Base-by-base conservation (phyloP, 352 stramenopile species). In the Elongisporangium undulatum region DNA sequence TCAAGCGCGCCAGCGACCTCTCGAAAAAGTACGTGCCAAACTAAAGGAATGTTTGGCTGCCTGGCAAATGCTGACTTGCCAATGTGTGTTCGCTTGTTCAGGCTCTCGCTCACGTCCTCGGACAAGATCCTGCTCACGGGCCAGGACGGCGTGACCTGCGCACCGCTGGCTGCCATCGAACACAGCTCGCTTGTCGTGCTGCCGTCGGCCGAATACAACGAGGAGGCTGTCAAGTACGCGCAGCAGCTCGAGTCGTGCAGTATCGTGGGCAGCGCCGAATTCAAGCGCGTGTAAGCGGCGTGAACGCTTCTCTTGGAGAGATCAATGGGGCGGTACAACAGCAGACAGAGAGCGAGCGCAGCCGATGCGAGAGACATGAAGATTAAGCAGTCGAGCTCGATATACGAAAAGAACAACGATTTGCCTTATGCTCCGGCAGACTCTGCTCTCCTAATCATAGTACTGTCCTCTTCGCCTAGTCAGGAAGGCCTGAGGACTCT, bases 81-180 rank as follows among this genome's bases (percentile, higher is more conserved):
- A 26, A 26, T 5, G 15, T 41, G 20, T 29, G 24, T 53, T 41
- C 54, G n/a, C 19, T 56, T n/a, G 49, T n/a, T 21, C 60, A 92
- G 82, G 22, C 60, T 96, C 49, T 75, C 84, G 53, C 59, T 96
- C 66, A 85, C 71, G 23, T 70, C 82, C 16, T 75, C 74, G 39
- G 87, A 96, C 82, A 96, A 94, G 75, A 83, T 96, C 56, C 68
- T 86, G 34, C 63, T 94, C 48, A 92, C 84, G 2, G 83, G 82
- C 22, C 75, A 94, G 60, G 67, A 90, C 56, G 61, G 64, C 51
- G 68, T 93, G 20, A 89, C 85, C 29, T 79, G 89, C 61, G 85
- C 79, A 15, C 84, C 84, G 8, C 62, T 96, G 17, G 87, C 87
- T 22, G 83, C 87, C 24, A 88, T 93, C 29, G 60, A 79, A 50